A percentile compares a stretch with the other conserved stretches of the same genome.
Conservation (phyloP, 2,329 filamentous ascomycete genomes). For the Phialophora expanda region DNA sequence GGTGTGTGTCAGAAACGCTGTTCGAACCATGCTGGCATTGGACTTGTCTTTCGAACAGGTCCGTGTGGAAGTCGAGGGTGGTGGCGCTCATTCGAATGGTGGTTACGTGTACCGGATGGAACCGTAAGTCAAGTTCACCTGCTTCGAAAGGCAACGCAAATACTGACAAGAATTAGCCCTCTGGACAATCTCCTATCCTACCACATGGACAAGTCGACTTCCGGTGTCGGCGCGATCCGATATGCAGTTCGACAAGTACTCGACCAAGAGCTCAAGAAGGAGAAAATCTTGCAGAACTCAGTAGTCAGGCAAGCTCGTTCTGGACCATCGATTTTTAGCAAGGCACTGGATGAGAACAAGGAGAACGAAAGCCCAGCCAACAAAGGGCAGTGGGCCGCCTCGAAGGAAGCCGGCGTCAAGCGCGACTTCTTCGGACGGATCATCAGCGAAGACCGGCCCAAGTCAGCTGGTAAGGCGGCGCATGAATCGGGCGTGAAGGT, state of each 20-base stretch:
- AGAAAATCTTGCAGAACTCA: conserved; percentile 69
- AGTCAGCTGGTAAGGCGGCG: conserved; percentile 40
- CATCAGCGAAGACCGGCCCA: conserved; percentile 51
- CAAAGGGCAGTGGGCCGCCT: conserved; percentile 42
- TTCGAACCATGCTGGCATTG: conserved; percentile 80
- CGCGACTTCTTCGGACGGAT: conserved; percentile 86
- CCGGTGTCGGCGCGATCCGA: conserved; percentile 73
- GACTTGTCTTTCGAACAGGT: conserved; percentile 81
- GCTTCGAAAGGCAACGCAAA: conserved; percentile 40
- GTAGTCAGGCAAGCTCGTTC: conserved; percentile 67
- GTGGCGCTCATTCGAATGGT: conserved; percentile 50
- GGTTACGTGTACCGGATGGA: conserved; percentile 94
- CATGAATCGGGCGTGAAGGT: conserved; percentile 40
- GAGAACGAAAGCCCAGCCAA: conserved; percentile 41
- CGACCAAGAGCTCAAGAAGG: conserved; percentile 84
- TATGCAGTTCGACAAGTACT: conserved; percentile 93
- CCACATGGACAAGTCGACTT: conserved; percentile 62
- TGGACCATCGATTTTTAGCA: conserved; percentile 13
- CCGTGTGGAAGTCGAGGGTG: conserved; percentile 72
- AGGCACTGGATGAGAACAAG: conserved; percentile 41
- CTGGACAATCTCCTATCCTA: conserved; percentile 81
- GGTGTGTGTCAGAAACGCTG: conserved; percentile 76
- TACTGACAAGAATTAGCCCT: conserved; percentile 48
- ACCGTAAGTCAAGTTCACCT: conserved; percentile 65
- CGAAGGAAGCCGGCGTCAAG: conserved; percentile 57